Evolutionary conservation across 208 protist species (phyloP).

Genomic region (Hexamita inflata): DNA sequence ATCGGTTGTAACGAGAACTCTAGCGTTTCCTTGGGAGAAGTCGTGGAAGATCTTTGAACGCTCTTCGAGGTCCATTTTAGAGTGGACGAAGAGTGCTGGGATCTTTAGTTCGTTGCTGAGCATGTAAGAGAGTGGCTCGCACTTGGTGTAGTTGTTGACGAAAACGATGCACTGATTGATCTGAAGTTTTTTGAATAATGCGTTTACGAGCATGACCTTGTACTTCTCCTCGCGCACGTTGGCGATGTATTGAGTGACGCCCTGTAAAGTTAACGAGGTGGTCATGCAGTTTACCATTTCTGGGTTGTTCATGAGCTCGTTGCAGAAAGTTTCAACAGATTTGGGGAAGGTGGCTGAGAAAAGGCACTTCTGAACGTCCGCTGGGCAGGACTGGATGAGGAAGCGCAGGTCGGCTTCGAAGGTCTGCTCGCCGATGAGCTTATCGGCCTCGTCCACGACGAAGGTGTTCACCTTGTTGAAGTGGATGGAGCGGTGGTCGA

Average conservation of each 20-base stretch:
- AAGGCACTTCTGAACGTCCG: conserved; percentile 74
- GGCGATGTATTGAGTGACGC: conserved; percentile 95
- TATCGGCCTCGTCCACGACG: conserved; percentile 43
- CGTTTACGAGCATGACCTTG: conserved; percentile 97
- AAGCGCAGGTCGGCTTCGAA: no score
- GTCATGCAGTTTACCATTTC: conserved; percentile 94
- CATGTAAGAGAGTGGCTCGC: conserved; percentile 92
- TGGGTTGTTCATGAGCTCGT: conserved; percentile 69
- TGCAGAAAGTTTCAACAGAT: conserved; percentile 72
- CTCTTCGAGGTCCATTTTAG: conserved; percentile 88
- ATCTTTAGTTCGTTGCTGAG: conserved; percentile 96
- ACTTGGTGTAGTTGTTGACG: conserved; percentile 86
- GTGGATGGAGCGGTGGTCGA: conserved; percentile 73
- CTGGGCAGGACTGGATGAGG: conserved; percentile 68
- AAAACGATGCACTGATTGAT: conserved; percentile 99
- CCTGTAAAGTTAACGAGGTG: conserved; percentile 81
- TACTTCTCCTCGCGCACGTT: conserved; percentile 87
- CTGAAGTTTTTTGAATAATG: conserved; percentile 88
- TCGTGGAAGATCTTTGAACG: conserved; percentile 95
- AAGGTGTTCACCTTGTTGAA: conserved; percentile 67
- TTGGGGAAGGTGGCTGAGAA: conserved; percentile 95
- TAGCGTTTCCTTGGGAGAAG: conserved; percentile 83
- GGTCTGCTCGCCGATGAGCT: conserved; percentile 9
- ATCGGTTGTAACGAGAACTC: conserved; percentile 94
- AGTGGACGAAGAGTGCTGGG: conserved; percentile 96